Conservation (phyloP, 345 rosid genomes). For the Carallia brachiata region DNA sequence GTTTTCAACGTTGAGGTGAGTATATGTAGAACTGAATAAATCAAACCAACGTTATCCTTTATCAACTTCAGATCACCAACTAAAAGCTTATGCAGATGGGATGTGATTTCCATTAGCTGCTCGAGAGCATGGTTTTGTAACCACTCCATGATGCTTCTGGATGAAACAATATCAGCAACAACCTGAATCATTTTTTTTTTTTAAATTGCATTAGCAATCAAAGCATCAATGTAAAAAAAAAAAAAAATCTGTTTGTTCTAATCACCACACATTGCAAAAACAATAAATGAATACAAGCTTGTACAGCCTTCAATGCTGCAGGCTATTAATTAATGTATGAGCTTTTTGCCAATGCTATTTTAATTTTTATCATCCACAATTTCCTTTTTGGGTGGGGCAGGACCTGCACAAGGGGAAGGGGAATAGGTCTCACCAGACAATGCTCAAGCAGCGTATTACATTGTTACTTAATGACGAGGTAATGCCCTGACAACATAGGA, state of each 20-base stretch:
- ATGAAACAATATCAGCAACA: constrained; percentile 43
- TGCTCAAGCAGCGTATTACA: too few relatives aligned
- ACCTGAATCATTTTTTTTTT: constrained; percentile 38
- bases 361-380: too few relatives aligned
- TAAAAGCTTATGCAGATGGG: constrained; percentile 58
- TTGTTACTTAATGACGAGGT: too few relatives aligned
- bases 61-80: constrained; percentile 41
- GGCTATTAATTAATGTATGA: background rate
- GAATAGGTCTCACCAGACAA: too few relatives aligned
- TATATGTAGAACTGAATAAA: constrained; percentile 47
- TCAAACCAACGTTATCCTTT: constrained; percentile 36
- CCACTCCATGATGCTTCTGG: constrained; percentile 60
- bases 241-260: background rate
- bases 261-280: background rate
- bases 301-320: background rate
- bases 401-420: too few relatives aligned
- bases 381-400: too few relatives aligned
- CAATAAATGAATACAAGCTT: background rate
- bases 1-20: constrained; percentile 53
- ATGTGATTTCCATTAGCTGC: constrained; percentile 64
- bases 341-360: background rate
- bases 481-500: too few relatives aligned
- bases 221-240: background rate
- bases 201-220: background rate
- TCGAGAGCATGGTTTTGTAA: constrained; percentile 70